Evolutionary conservation across 2,329 filamentous ascomycete species (phyloP).

Genomic region (Aphanoascus verrucosus): DNA sequence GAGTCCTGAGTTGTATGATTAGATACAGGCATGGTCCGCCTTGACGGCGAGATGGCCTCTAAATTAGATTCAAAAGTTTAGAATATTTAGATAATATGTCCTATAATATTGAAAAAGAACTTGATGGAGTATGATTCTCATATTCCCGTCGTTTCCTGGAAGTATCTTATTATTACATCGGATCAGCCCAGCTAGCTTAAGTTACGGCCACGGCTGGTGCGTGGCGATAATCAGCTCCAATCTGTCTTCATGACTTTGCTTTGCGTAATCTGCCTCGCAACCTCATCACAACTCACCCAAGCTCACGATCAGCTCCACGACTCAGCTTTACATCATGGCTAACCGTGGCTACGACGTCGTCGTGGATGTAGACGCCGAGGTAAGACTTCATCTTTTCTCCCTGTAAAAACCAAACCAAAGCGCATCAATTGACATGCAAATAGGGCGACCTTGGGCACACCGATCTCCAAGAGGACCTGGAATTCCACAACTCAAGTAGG

Average conservation of each 20-base stretch:
- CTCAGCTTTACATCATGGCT: conserved; percentile 45
- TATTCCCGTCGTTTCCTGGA: too few species aligned
- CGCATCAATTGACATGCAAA: conserved; percentile 10
- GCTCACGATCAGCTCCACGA: not conserved
- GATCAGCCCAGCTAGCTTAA: too few species aligned
- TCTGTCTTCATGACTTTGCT: not conserved
- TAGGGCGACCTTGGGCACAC: conserved; percentile 96
- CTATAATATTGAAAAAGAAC: too few species aligned
- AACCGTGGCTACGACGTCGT: conserved; percentile 93
- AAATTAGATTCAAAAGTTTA: too few species aligned
- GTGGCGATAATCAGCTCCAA: conserved; percentile 9
- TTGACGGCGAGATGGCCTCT: too few species aligned
- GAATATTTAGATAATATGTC: too few species aligned
- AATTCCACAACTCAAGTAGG: conserved; percentile 85
- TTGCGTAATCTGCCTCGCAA: not conserved
- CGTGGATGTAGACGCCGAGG: conserved; percentile 93
- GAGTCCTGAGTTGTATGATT: too few species aligned
- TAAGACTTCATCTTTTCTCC: conserved; percentile 33
- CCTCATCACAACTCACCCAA: not conserved
- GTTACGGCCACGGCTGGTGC: conserved; percentile 11
- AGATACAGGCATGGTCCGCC: too few species aligned
- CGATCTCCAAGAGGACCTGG: conserved; percentile 95
- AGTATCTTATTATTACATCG: too few species aligned
- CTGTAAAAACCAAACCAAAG: not conserved
- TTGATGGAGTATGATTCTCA: too few species aligned